Conservation (phyloP, 371 early-diverging fungal species). For the Apophysomyces elegans region DNA sequence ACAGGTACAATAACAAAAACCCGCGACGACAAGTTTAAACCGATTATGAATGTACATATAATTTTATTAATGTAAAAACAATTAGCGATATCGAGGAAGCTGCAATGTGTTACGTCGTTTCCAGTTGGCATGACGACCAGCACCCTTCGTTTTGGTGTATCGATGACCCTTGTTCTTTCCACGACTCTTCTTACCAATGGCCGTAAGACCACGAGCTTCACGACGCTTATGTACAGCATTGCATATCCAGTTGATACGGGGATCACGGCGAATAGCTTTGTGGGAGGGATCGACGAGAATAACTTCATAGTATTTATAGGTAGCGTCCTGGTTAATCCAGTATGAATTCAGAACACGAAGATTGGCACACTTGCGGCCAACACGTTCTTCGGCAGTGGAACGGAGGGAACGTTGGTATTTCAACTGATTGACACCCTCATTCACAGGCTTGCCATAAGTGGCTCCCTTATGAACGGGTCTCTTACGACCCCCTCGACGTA, state of each 20-base stretch:
- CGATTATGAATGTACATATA: no score
- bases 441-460: constrained; percentile 97
- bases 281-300: constrained; percentile 98
- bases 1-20: no score
- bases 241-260: constrained; percentile 94
- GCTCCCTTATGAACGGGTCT: constrained; percentile 97
- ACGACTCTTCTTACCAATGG: constrained; percentile 97
- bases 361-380: constrained; percentile 94
- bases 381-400: constrained; percentile 96
- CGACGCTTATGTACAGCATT: constrained; percentile 98
- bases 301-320: constrained; percentile 99
- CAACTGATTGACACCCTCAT: constrained; percentile 97
- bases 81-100: constrained; percentile 84
- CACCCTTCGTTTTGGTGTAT: constrained; percentile 98
- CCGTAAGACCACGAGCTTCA: constrained; percentile 98
- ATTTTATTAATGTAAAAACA: background rate
- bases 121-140: constrained; percentile 86
- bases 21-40: no score
- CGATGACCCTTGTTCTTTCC: constrained; percentile 98
- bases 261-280: constrained; percentile 97
- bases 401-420: constrained; percentile 95
- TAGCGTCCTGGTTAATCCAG: constrained; percentile 99
- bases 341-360: constrained; percentile 98
- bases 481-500: constrained; percentile 99
- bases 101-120: constrained; percentile 79